phyloP scores from a whole-genome alignment of 352 stramenopile species.

The Pseudoperonospora humuli region DNA sequence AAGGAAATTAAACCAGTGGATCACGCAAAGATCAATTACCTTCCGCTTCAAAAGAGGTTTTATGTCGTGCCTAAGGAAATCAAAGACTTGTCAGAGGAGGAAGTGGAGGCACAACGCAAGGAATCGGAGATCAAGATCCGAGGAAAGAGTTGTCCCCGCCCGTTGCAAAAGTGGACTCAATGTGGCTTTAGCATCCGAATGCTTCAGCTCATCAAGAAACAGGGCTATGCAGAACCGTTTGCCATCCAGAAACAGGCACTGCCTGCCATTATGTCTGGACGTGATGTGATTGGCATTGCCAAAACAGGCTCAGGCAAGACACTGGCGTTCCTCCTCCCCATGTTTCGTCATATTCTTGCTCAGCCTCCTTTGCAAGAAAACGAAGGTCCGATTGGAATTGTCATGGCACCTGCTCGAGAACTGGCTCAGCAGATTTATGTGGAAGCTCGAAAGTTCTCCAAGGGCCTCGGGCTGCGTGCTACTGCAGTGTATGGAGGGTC shows the following conservation, averaged over 20 bases:
- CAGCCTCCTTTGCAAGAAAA: slow-evolving; percentile 87
- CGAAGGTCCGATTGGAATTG: slow-evolving; percentile 96
- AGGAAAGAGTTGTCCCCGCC: slow-evolving; percentile 93
- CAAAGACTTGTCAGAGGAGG: slow-evolving; percentile 79
- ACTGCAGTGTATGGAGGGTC: slow-evolving; percentile 94
- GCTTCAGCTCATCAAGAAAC: slow-evolving; percentile 90
- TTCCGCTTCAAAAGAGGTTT: slow-evolving; percentile 98
- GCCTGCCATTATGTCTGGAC: slow-evolving; percentile 97
- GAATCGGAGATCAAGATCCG: slow-evolving; percentile 95
- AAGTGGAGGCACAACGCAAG: slow-evolving; percentile 70
- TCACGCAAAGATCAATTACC: slow-evolving; percentile 94
- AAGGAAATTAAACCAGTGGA: slow-evolving; percentile 95
- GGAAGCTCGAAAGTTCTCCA: slow-evolving; percentile 92
- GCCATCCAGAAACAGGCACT: slow-evolving; percentile 95
- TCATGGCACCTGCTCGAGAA: slow-evolving; percentile 97
- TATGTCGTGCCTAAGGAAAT: slow-evolving; percentile 95
- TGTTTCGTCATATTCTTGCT: slow-evolving; percentile 95
- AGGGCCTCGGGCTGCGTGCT: slow-evolving; percentile 85
- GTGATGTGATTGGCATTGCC: slow-evolving; percentile 98
- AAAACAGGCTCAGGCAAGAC: slow-evolving; percentile 95
- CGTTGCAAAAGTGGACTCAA: slow-evolving; percentile 95
- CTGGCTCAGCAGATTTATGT: slow-evolving; percentile 98
- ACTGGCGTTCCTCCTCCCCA: slow-evolving; percentile 86
- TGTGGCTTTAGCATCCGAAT: slow-evolving; percentile 96
- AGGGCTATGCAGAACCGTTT: slow-evolving; percentile 93